Evolutionary conservation across 495 filamentous ascomycete species (phyloP), one percentile per base, ranked within the genome.

Genomic region (Chaetomidium leptoderma): DNA sequence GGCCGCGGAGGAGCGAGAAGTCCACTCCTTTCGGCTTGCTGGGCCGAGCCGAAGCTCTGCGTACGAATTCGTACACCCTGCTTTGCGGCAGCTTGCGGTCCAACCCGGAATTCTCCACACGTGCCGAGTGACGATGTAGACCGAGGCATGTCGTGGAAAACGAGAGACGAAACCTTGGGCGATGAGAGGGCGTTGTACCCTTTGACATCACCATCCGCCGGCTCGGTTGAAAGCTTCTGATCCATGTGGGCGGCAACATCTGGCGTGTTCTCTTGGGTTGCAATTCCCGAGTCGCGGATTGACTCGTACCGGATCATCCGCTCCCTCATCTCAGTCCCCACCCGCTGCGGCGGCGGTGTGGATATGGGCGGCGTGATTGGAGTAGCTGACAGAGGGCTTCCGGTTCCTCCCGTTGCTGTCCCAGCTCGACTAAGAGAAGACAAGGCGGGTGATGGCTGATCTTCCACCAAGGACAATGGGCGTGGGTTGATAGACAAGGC

Each of bases 381-480:
- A 6, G 56, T 56, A 36, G 65, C 54, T 26, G 66, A 53, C 21
- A 53, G 23, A 21, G 55, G 33, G 36, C 55, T 62, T 9, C 33
- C 52, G 19, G 48, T 46, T 11, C 30, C 57, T 3, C 21, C 50
- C 35, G 53, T 23, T 30, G 21, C 16, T 19, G 26, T 59, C 19
- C 52, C 42, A 14, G 42, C 32, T 30, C 37, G 48, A 16, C 51
- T 59, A 23, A 49, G 11, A 32, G 53, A 43, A 27, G 62, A 59
- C 30, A 60, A 63, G 7, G 53, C 55, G 10, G 77, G 77, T 0
- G 76, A 78, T 1, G 75, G 76, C 21, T 78, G 73, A 62, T 80
- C 78, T 29, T 71, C 63, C 4, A 81, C 78, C 27, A 78, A 72
- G 11, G 78, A 79, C 17, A 81, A 66, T 1, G 78, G 76, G 10